Percentiles rank a stretch among this genome's conserved stretches.
Evolutionary conservation across 2,329 filamentous ascomycete genomes (phyloP).

Genomic region (Penicillium sp.): DNA sequence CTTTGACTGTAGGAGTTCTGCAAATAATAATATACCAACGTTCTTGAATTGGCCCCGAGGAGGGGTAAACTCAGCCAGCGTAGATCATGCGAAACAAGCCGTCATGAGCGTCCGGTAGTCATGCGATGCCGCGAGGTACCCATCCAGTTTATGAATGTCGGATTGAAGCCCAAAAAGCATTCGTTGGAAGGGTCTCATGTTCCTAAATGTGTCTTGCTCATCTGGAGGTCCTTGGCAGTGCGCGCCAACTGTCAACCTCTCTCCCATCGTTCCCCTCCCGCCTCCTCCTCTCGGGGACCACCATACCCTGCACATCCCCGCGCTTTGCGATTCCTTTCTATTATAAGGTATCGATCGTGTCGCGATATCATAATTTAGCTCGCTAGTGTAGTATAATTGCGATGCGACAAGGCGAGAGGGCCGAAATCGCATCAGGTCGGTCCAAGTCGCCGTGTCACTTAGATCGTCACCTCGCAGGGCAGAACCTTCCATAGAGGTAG

Average conservation of each 20-base stretch:
- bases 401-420: slow-evolving; percentile 31
- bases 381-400: slow-evolving; percentile 9
- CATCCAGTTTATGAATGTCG: background rate
- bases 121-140: slow-evolving; percentile 26
- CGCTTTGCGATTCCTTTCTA: slow-evolving; percentile 15
- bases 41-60: slow-evolving; percentile 34
- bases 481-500: background rate
- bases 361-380: slow-evolving; percentile 17
- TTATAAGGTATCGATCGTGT: slow-evolving; percentile 19
- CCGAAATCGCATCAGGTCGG: slow-evolving; percentile 16
- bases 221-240: slow-evolving; percentile 5
- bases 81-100: slow-evolving; percentile 35
- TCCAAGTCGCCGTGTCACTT: background rate
- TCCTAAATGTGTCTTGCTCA: background rate
- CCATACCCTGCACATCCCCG: slow-evolving; percentile 14
- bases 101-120: slow-evolving; percentile 24
- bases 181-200: background rate
- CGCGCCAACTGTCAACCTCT: slow-evolving; percentile 12
- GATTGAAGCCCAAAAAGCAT: background rate
- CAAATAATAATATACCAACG: background rate
- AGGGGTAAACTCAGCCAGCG: slow-evolving; percentile 34
- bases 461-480: background rate
- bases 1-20: slow-evolving; percentile 8
- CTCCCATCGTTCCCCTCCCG: slow-evolving; percentile 7
- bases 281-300: background rate